Conservation (phyloP, 129 eudicot species). For the Arctium lappa region DNA sequence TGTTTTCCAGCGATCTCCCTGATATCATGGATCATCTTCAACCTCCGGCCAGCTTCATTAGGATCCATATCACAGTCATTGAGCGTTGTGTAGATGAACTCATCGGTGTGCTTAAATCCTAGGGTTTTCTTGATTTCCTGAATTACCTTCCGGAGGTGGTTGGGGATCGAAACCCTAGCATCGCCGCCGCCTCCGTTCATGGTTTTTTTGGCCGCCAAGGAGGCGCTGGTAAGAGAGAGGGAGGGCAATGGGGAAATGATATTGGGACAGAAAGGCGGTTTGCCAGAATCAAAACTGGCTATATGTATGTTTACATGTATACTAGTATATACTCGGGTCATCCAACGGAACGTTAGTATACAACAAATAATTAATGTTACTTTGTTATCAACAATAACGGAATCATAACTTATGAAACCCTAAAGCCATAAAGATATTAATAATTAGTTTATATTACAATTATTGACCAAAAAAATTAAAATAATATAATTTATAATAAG, state of each 20-base stretch:
- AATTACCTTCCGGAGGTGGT: conserved; percentile 32
- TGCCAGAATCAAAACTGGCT: conserved; percentile 7
- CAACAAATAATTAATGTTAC: no score
- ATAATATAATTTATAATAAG: no score
- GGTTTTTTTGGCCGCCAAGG: conserved; percentile 1
- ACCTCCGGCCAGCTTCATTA: conserved; percentile 48
- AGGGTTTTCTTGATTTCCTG: conserved; percentile 36
- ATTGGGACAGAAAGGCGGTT: conserved; percentile 10
- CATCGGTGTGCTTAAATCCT: conserved; percentile 42
- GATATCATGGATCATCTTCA: conserved; percentile 45
- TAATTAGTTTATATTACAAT: no score
- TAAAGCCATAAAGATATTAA: no score
- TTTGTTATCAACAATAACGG: no score
- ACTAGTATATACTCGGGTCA: no score
- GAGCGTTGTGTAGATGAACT: conserved; percentile 51
- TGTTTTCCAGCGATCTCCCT: conserved; percentile 68
- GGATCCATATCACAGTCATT: conserved; percentile 63
- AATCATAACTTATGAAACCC: no score
- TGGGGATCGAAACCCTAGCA: conserved; percentile 56
- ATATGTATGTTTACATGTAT: not conserved
- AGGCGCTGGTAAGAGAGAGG: conserved; percentile 2
- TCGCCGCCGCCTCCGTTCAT: conserved; percentile 33
- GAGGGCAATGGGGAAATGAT: not conserved
- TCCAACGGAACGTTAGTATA: no score
- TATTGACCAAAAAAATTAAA: no score